These are phyloP conservation scores for Penicillium hordei DNA, from an alignment of 2,329 filamentous ascomycete species.

Conservation along the genomic window DNA sequence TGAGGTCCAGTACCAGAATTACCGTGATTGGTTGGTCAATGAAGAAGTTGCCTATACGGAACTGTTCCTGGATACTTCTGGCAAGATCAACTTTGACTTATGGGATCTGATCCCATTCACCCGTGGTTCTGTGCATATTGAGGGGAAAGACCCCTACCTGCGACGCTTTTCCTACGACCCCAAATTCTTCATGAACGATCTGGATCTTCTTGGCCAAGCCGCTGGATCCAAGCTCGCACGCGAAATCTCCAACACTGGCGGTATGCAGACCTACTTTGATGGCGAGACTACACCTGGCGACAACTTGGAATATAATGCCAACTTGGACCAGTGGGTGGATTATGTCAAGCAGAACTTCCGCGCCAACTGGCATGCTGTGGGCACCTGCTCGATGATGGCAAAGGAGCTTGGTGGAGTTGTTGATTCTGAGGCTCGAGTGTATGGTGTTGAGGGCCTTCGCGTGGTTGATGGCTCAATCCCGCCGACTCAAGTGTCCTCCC, in stretches of 20 bases:
- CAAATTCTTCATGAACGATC: background rate
- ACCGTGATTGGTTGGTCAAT: too few species aligned
- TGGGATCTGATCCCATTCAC: background rate
- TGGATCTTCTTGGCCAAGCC: background rate
- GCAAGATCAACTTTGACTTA: background rate
- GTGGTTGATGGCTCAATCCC: background rate
- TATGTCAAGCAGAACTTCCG: background rate
- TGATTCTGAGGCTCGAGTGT: background rate
- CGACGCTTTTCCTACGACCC: background rate
- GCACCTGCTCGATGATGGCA: background rate
- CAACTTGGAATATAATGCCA: background rate
- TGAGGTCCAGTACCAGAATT: background rate
- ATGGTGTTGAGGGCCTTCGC: background rate
- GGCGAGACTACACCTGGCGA: background rate
- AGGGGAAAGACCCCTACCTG: background rate
- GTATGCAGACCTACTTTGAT: background rate
- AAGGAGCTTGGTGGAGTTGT: background rate
- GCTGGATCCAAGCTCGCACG: background rate
- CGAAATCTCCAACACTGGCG: background rate
- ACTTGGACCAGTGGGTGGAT: background rate
- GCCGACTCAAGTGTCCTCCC: background rate
- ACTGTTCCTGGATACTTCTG: background rate
- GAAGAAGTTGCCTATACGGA: too few species aligned
- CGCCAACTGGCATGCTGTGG: background rate
- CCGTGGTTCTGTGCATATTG: background rate